Evolutionary conservation across 208 protist genomes (phyloP).

Genomic region (Porcisia hertigi): DNA sequence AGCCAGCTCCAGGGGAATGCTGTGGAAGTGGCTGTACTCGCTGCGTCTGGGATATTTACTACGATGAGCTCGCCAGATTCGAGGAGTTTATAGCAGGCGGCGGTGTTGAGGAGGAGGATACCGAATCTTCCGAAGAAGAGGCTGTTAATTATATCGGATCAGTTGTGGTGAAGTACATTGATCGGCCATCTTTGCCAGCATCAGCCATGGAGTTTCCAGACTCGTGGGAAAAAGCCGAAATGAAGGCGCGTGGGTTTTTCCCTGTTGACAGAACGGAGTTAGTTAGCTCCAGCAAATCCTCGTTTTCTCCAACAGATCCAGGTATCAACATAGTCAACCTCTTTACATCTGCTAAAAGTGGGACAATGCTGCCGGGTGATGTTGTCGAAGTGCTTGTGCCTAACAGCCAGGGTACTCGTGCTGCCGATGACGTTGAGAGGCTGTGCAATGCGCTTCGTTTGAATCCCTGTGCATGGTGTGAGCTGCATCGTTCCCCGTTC

Average conservation of each 20-base stretch:
- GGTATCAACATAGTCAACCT: conserved; percentile 35
- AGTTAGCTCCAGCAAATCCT: conserved; percentile 12
- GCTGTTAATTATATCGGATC: conserved; percentile 62
- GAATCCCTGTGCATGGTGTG: conserved; percentile 51
- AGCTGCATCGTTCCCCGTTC: conserved; percentile 80
- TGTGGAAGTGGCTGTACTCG: conserved; percentile 86
- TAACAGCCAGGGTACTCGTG: conserved; percentile 34
- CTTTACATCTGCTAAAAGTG: conserved; percentile 5
- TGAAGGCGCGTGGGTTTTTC: conserved; percentile 16
- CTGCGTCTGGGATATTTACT: conserved; percentile 92
- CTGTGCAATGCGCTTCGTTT: conserved; percentile 62
- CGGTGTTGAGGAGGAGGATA: conserved; percentile 19
- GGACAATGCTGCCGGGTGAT: conserved; percentile 52
- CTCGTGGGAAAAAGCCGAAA: conserved; percentile 17
- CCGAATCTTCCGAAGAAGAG: conserved; percentile 23
- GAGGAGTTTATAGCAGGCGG: conserved; percentile 32
- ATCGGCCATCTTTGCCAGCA: neutral
- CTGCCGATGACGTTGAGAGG: conserved; percentile 48
- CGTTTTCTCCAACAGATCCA: conserved; percentile 9
- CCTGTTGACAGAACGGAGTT: conserved; percentile 21
- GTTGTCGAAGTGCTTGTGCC: conserved; percentile 78
- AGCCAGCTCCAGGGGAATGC: conserved; percentile 77
- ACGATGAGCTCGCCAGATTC: conserved; percentile 73
- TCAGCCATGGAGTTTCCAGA: neutral
- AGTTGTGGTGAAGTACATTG: conserved; percentile 69